These are phyloP conservation scores for Micromonas commoda DNA, from an alignment of 139 green algal species.

Conservation along the genomic window DNA sequence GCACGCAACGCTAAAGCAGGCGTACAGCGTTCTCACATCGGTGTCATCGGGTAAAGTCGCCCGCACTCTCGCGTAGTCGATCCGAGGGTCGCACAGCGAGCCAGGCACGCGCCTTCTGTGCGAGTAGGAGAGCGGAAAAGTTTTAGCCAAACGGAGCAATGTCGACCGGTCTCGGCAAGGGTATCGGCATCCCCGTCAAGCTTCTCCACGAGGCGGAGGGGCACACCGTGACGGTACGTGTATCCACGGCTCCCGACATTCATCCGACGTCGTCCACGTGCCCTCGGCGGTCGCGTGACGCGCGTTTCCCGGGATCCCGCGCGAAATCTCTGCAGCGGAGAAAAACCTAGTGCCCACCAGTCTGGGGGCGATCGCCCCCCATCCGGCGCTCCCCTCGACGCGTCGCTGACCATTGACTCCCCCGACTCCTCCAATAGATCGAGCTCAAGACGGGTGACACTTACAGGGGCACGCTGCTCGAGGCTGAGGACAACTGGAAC, in stretches of 20 bases:
- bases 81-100: too few species aligned
- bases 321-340: not conserved
- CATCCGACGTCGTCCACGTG: not conserved
- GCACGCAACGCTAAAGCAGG: too few species aligned
- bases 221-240: constrained; percentile 77
- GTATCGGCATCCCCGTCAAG: constrained; percentile 82
- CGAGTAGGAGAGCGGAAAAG: too few species aligned
- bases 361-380: not conserved
- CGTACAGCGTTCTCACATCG: too few species aligned
- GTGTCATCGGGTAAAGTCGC: too few species aligned
- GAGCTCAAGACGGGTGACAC: constrained; percentile 95
- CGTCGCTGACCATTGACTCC: not conserved
- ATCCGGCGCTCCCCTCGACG: not conserved
- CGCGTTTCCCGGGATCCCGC: not conserved
- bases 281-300: not conserved
- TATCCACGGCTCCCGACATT: not conserved
- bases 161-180: constrained; percentile 39
- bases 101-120: too few species aligned
- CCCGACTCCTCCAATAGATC: too few species aligned
- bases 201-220: constrained; percentile 96
- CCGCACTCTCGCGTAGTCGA: too few species aligned
- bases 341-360: not conserved
- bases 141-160: too few species aligned
- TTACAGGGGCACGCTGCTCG: constrained; percentile 84
- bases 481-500: constrained; percentile 99